Conservation (phyloP, 1,284 basidiomycete genomes). For the Naganishia liquefaciens region DNA sequence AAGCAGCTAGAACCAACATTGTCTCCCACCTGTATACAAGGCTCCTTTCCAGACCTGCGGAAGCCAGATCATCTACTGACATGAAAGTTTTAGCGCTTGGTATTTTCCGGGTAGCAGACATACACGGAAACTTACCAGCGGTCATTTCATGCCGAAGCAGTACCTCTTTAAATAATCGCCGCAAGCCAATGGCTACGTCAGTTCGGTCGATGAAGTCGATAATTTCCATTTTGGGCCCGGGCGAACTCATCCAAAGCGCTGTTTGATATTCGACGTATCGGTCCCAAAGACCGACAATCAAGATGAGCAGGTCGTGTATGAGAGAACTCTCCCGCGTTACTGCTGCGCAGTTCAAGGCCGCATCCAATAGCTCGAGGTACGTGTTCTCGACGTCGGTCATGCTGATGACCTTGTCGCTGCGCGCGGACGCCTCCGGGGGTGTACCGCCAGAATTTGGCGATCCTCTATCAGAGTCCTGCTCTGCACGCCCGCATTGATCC, state of each 20-base stretch:
- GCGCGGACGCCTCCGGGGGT: no score
- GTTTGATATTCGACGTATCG: slow-evolving; percentile 16
- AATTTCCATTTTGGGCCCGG: neutral
- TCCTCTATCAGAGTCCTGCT: no score
- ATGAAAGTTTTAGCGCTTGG: neutral
- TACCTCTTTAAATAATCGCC: neutral
- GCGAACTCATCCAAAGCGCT: slow-evolving; percentile 11
- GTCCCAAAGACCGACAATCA: slow-evolving; percentile 21
- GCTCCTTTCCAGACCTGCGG: neutral
- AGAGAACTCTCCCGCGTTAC: neutral
- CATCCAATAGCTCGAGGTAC: neutral
- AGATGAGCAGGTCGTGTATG: neutral
- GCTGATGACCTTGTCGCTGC: no score
- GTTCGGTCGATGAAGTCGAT: neutral
- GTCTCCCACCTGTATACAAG: neutral
- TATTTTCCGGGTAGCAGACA: neutral
- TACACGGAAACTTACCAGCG: neutral
- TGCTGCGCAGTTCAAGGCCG: neutral
- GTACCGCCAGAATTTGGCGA: no score
- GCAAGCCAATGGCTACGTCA: neutral
- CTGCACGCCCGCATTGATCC: neutral
- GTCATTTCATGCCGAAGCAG: neutral
- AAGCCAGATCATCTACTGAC: slow-evolving; percentile 1
- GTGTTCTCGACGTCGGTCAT: slow-evolving; percentile 1
- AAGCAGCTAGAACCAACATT: neutral